These are phyloP conservation scores for Solanum phureja DNA, from an alignment of 257 asterid genomes.

Conservation along the genomic window DNA sequence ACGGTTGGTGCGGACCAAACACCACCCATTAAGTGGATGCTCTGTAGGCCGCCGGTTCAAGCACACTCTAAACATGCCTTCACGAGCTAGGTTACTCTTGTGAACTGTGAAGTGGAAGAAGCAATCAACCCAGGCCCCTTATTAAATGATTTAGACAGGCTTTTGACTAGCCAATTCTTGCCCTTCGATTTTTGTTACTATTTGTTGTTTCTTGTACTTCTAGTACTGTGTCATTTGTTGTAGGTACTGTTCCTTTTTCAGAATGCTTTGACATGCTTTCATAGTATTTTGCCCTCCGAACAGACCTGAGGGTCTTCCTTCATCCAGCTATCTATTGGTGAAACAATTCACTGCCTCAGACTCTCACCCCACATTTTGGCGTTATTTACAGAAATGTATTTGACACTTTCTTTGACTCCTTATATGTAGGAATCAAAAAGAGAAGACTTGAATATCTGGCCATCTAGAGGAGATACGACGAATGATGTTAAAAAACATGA, in stretches of 20 bases:
- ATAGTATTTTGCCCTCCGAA: not conserved
- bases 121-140: not conserved
- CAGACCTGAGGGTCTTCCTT: not conserved
- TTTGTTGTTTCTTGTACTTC: not conserved
- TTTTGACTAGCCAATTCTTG: not conserved
- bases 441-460: not conserved
- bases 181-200: not conserved
- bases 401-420: not conserved
- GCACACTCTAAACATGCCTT: not conserved
- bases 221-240: not conserved
- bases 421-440: conserved; percentile 12
- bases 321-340: not conserved
- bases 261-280: not conserved
- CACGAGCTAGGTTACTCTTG: not conserved
- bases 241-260: not conserved
- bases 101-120: not conserved
- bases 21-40: not conserved
- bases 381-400: not conserved
- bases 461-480: not conserved
- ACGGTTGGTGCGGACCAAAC: not conserved
- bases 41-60: not conserved
- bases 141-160: not conserved
- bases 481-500: not conserved
- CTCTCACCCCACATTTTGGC: not conserved
- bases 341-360: not conserved